Conservation (phyloP, 371 early-diverging fungal genomes). For the Mucor racemosus region DNA sequence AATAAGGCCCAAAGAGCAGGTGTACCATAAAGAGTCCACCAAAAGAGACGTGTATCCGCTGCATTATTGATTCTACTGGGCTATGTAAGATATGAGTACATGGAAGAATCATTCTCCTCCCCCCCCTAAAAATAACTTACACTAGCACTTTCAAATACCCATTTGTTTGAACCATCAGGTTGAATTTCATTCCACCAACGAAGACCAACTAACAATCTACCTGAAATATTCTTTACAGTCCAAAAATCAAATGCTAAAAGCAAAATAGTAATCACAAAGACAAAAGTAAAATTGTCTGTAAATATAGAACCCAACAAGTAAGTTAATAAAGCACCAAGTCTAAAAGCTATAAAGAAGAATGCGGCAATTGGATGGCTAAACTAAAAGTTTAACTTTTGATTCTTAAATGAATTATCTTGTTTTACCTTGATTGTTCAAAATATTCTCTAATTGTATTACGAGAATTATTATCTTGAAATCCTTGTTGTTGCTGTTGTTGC, state of each 20-base stretch:
- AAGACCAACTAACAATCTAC: slow-evolving; percentile 92
- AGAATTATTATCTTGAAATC: slow-evolving; percentile 11
- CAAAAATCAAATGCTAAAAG: slow-evolving; percentile 96
- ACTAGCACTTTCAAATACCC: slow-evolving; percentile 94
- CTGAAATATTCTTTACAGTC: slow-evolving; percentile 98
- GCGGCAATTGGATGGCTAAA: slow-evolving; percentile 90
- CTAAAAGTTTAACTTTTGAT: not conserved
- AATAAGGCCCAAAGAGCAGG: slow-evolving; percentile 87
- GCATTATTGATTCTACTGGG: slow-evolving; percentile 77
- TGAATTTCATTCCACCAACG: slow-evolving; percentile 98
- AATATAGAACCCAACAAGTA: slow-evolving; percentile 84
- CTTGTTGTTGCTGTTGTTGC: not conserved
- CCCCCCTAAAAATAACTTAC: slow-evolving; percentile 51
- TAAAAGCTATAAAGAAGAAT: slow-evolving; percentile 89
- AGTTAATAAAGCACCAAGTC: slow-evolving; percentile 75
- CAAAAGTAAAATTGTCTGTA: slow-evolving; percentile 84
- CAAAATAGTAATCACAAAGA: slow-evolving; percentile 90
- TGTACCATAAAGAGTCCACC: slow-evolving; percentile 87
- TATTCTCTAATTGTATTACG: slow-evolving; percentile 42
- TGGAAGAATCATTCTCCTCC: not conserved
- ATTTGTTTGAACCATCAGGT: slow-evolving; percentile 90
- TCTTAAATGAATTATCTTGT: not conserved
- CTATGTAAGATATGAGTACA: slow-evolving; percentile 23
- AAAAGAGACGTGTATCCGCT: slow-evolving; percentile 90
- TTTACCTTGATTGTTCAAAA: slow-evolving; percentile 53